phyloP scores from a whole-genome alignment of 2,329 filamentous ascomycete genomes.

The Botrytis medusae region DNA sequence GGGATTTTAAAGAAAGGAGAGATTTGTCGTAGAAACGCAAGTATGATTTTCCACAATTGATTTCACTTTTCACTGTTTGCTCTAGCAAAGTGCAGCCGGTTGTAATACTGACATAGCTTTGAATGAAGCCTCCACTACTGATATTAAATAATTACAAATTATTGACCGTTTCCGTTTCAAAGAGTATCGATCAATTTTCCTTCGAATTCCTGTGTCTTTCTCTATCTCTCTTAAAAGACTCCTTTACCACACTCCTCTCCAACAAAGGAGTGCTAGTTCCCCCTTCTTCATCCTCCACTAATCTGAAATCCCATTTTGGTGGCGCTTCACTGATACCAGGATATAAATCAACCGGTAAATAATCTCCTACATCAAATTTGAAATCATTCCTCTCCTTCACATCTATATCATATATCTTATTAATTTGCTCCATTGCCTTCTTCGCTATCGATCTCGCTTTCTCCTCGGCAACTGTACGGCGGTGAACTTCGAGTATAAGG shows the following conservation, averaged over 20 bases:
- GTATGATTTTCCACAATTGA: neutral
- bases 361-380: constrained; percentile 78
- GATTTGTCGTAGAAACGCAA: neutral
- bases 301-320: constrained; percentile 36
- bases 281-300: constrained; percentile 25
- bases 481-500: constrained; percentile 78
- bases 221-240: constrained; percentile 32
- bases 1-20: neutral
- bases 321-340: constrained; percentile 61
- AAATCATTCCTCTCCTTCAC: constrained; percentile 73
- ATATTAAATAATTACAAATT: neutral
- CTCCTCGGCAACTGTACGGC: constrained; percentile 70
- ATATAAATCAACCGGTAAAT: constrained; percentile 85
- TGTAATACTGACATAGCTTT: neutral
- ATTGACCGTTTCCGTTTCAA: too few species aligned
- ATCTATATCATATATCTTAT: constrained; percentile 74
- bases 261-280: constrained; percentile 31
- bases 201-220: constrained; percentile 28
- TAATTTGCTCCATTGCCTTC: constrained; percentile 74
- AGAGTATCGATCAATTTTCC: neutral
- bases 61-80: neutral
- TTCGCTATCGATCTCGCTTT: constrained; percentile 72
- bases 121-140: neutral
- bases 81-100: neutral
- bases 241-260: constrained; percentile 33